A percentile compares a stretch with the other conserved stretches of the same genome.
Conservation (phyloP, 2,329 filamentous ascomycete species). For the Trichoderma cornu-damae region DNA sequence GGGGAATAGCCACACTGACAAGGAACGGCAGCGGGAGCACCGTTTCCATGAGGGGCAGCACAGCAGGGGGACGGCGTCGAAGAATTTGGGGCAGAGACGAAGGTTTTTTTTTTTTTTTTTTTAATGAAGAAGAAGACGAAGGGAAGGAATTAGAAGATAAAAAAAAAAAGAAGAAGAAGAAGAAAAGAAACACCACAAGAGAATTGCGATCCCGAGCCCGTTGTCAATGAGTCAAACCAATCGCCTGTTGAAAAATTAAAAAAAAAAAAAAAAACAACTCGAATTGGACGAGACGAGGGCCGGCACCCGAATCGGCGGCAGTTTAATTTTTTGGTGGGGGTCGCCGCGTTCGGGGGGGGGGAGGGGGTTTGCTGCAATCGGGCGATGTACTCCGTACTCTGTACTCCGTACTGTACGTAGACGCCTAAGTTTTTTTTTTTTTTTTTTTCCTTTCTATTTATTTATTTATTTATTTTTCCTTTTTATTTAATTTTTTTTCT, state of each 20-base stretch:
- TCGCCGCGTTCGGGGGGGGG: background rate
- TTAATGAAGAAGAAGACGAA: no score
- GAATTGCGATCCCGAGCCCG: background rate
- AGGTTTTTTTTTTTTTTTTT: no score
- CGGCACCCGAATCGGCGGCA: conserved; percentile 19
- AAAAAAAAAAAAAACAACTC: conserved; percentile 12
- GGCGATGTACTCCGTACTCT: no score
- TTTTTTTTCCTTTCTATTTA: background rate
- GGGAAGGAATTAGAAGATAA: background rate
- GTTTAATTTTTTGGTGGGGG: conserved; percentile 21
- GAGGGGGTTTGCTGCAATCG: background rate
- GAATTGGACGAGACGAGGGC: conserved; percentile 13
- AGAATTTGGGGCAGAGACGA: background rate
- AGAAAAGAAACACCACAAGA: background rate
- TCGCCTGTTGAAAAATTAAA: no score
- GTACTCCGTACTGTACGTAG: no score
- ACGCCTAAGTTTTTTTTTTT: no score
- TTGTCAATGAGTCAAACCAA: conserved; percentile 15
- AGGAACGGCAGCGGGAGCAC: conserved; percentile 60
- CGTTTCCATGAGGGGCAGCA: conserved; percentile 51
- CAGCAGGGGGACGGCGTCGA: background rate
- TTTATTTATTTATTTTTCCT: no score
- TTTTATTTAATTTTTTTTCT: no score
- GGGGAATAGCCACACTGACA: conserved; percentile 50
- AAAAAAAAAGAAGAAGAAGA: background rate